Evolutionary conservation across 805 yeast genomes (phyloP).

Genomic region (Myxozyma lipomycoides): DNA sequence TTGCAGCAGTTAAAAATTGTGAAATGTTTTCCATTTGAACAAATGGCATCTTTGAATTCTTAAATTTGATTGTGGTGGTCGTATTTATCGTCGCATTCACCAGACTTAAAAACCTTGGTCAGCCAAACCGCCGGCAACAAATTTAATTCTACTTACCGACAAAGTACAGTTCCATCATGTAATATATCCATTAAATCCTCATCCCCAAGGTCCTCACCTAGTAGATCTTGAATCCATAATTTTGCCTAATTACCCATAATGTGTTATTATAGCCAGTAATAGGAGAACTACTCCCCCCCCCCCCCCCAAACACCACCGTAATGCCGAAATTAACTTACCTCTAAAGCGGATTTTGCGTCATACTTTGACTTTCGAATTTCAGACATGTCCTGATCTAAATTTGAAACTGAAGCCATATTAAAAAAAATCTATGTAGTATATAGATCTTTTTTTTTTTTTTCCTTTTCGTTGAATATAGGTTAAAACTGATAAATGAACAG

Average conservation of each 20-base stretch:
- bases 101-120: neutral
- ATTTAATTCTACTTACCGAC: slow-evolving; percentile 33
- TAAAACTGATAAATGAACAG: too few species aligned
- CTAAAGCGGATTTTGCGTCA: slow-evolving; percentile 36
- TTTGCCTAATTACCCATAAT: slow-evolving; percentile 36
- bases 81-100: too few species aligned
- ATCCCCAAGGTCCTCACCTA: slow-evolving; percentile 37
- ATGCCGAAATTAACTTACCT: slow-evolving; percentile 31
- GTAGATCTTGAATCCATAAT: slow-evolving; percentile 51
- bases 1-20: slow-evolving; percentile 60
- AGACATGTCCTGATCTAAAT: slow-evolving; percentile 60
- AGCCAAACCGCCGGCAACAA: neutral
- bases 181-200: slow-evolving; percentile 52
- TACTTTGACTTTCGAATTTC: slow-evolving; percentile 53
- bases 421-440: too few species aligned
- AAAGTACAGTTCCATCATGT: slow-evolving; percentile 59
- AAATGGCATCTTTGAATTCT: slow-evolving; percentile 68
- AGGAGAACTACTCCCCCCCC: too few species aligned
- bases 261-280: neutral
- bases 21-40: slow-evolving; percentile 82
- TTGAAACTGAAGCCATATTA: slow-evolving; percentile 45
- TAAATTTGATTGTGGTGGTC: slow-evolving; percentile 42
- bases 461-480: too few species aligned
- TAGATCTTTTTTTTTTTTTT: too few species aligned
- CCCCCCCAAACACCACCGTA: too few species aligned